Percentiles rank a stretch among this genome's conserved stretches.
Conservation (phyloP, 1,139 yeast genomes). For the Debaryomyces sp. region DNA sequence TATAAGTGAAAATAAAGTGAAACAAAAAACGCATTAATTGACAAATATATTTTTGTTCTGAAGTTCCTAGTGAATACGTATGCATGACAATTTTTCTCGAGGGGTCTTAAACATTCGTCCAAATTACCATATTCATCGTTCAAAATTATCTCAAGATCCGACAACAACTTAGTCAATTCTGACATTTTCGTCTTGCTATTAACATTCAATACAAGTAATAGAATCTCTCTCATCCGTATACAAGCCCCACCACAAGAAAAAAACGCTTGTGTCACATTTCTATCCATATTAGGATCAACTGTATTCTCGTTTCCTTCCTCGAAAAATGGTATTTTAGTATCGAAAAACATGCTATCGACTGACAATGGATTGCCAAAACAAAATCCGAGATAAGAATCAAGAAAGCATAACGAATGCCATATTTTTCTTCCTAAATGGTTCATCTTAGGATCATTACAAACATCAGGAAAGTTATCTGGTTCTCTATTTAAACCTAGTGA, state of each 20-base stretch:
- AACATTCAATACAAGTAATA: constrained; percentile 24
- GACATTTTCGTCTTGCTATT: constrained; percentile 24
- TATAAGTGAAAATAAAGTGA: constrained; percentile 43
- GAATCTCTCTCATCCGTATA: constrained; percentile 13
- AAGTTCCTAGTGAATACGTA: constrained; percentile 25
- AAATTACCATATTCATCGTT: constrained; percentile 22
- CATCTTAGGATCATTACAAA: constrained; percentile 24
- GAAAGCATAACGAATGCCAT: constrained; percentile 43
- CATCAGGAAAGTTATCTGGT: constrained; percentile 29
- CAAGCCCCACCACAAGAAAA: constrained; percentile 9
- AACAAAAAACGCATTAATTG: constrained; percentile 33
- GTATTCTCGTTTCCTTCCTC: constrained; percentile 28
- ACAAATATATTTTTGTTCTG: constrained; percentile 30
- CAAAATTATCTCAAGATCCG: constrained; percentile 24
- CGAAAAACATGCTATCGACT: constrained; percentile 23
- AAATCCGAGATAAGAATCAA: constrained; percentile 31
- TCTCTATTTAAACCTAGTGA: constrained; percentile 51
- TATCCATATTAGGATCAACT: constrained; percentile 24
- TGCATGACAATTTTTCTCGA: constrained; percentile 17
- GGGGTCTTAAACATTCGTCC: constrained; percentile 22
- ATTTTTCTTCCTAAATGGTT: constrained; percentile 52
- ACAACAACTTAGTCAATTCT: constrained; percentile 23
- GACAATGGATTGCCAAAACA: constrained; percentile 32
- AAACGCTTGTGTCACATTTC: constrained; percentile 21
- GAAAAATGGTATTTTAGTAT: constrained; percentile 30